phyloP scores from a whole-genome alignment of 192 early-diverging fungal genomes.

The Backusella macrospora region DNA sequence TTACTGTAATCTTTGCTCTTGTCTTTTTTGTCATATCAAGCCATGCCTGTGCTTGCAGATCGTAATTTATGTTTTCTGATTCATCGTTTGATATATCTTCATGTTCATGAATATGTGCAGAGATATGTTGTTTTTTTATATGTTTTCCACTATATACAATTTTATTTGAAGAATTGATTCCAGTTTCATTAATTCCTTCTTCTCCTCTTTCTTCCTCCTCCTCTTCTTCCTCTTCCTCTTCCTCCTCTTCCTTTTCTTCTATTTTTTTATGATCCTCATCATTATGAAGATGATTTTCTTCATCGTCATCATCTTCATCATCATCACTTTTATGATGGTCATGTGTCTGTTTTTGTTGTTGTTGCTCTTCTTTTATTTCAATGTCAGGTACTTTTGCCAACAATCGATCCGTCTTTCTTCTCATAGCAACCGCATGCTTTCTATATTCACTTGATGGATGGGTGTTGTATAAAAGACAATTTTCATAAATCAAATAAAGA shows the following conservation, averaged over 20 bases:
- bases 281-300: constrained; percentile 12
- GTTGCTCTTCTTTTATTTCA: constrained; percentile 61
- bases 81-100: constrained; percentile 42
- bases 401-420: constrained; percentile 71
- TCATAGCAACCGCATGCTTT: constrained; percentile 82
- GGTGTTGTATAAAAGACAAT: constrained; percentile 92
- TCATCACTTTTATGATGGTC: constrained; percentile 60
- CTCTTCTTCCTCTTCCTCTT: constrained; percentile 41
- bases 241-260: constrained; percentile 23
- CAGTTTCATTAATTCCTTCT: constrained; percentile 16
- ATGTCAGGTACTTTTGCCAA: constrained; percentile 87
- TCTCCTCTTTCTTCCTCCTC: constrained; percentile 29
- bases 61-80: constrained; percentile 56
- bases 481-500: constrained; percentile 87
- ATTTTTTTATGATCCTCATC: neutral
- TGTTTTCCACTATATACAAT: constrained; percentile 9
- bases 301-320: constrained; percentile 54
- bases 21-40: constrained; percentile 56
- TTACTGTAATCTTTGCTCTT: constrained; percentile 50
- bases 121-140: constrained; percentile 10
- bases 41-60: constrained; percentile 56
- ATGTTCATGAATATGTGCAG: constrained; percentile 31
- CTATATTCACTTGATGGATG: constrained; percentile 89
- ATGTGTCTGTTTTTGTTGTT: too few relatives aligned
- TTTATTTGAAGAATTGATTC: neutral